A percentile compares a stretch with the other conserved stretches of the same genome.
phyloP scores from a whole-genome alignment of 2,329 filamentous ascomycete species.

The Fusarium gaditjirri region DNA sequence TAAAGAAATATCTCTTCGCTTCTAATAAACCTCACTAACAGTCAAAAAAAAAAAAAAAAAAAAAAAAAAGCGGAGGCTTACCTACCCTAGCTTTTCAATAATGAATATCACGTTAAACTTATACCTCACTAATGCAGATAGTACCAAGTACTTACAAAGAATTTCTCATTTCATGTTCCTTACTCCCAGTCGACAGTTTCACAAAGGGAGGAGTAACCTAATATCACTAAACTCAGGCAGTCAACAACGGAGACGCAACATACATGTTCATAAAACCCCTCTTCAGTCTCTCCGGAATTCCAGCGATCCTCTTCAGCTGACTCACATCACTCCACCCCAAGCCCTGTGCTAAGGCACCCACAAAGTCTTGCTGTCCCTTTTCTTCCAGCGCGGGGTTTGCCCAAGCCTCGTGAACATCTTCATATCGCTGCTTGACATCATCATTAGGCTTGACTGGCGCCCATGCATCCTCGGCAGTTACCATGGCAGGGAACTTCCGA shows the following conservation, averaged over 20 bases:
- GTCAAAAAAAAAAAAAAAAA: too few relatives aligned
- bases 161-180: too few relatives aligned
- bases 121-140: too few relatives aligned
- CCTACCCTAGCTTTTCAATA: too few relatives aligned
- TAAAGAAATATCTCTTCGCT: too few relatives aligned
- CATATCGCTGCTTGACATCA: not conserved
- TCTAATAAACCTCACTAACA: too few relatives aligned
- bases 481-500: not conserved
- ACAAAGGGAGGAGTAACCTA: too few relatives aligned
- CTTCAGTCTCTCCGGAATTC: not conserved
- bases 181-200: too few relatives aligned
- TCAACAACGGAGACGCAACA: not conserved
- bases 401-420: not conserved
- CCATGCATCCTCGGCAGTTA: not conserved
- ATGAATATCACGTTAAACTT: too few relatives aligned
- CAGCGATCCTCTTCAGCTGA: not conserved
- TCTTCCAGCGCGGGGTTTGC: not conserved
- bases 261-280: slow-evolving; percentile 2
- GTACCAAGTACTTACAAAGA: too few relatives aligned
- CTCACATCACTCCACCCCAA: not conserved
- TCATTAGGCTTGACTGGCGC: not conserved
- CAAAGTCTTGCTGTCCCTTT: not conserved
- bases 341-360: not conserved
- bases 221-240: not conserved
- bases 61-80: too few relatives aligned